Conservation (phyloP, 257 asterid genomes). For the Linaria vulgaris region DNA sequence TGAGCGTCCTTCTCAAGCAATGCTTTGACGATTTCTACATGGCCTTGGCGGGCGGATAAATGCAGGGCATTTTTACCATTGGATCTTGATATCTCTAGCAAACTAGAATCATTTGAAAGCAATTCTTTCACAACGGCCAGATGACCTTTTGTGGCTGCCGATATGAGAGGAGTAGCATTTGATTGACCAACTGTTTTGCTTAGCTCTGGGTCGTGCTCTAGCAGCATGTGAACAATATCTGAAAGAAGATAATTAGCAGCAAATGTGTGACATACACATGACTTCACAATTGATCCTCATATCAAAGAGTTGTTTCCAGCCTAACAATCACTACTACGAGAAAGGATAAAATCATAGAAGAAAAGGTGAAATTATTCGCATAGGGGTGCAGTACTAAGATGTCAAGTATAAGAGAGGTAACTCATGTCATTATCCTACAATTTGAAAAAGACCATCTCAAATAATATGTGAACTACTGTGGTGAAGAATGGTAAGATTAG, state of each 20-base stretch:
- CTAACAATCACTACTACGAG: no score
- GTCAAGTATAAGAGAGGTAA: no score
- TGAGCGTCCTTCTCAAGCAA: constrained; percentile 69
- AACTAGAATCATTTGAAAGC: constrained; percentile 53
- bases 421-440: no score
- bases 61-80: constrained; percentile 70
- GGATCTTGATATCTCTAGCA: constrained; percentile 61
- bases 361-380: no score
- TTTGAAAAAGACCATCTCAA: no score
- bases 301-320: neutral
- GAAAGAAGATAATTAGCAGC: neutral
- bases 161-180: constrained; percentile 68
- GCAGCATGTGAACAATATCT: constrained; percentile 62
- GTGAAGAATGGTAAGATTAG: no score
- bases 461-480: no score
- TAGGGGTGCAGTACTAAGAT: no score
- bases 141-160: constrained; percentile 74
- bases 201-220: constrained; percentile 55
- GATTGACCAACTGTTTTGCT: constrained; percentile 62
- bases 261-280: neutral
- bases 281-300: neutral
- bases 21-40: constrained; percentile 48
- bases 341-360: no score
- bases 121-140: constrained; percentile 50
- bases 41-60: constrained; percentile 75